Base-by-base conservation (phyloP, 2,329 filamentous ascomycete genomes). In the Colletotrichum orbiculare region DNA sequence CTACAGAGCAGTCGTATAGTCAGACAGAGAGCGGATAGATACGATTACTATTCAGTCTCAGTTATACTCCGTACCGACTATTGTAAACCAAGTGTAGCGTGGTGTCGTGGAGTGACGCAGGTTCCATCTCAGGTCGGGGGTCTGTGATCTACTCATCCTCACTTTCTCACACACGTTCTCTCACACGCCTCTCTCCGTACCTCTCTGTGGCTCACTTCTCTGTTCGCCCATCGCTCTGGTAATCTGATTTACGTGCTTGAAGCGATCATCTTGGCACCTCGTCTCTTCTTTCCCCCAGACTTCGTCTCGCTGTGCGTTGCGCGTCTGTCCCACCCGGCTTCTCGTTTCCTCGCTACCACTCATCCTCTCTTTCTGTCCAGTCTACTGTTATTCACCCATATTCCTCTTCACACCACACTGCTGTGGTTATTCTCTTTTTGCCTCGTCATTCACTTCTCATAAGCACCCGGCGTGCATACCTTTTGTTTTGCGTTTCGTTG, bases 251-350 rank as follows among this genome's bases (percentile, higher is more conserved):
- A 53, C 63, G 37, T 45, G 60, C 42, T 38, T 37, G 41, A 48
- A 55, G 62, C 52, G 53, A 66, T 66, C 47, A 15, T 17, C 63
- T 66, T 62, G 60, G 58, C 63, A 59, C 37, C 48, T 66, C 59
- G 60, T 64, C 63, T 64, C 60, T 66, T 66, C 63, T 66, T 66
- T 54, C 63, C 59, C 43, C 54, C 62, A 43, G 41, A 56, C 46
- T 17, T 15, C 8, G 42, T 1, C 49, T 45, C 47, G 47, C 63
- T 50, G 53, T 38, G 17, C 56, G 13, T 45, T 25, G 33, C 38
- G 52, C 41, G 33, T 15, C 17, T 35, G 58, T 55, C 39, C 48
- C 9, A 34, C 10, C 15, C 37, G 25, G 12, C 11, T 37, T 49
- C 37, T 34, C 15, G 37, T 49, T 33, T 53, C 17, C 25, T 48